Conservation (phyloP, 2,329 filamentous ascomycete genomes). For the Fonsecaea multimorphosa region DNA sequence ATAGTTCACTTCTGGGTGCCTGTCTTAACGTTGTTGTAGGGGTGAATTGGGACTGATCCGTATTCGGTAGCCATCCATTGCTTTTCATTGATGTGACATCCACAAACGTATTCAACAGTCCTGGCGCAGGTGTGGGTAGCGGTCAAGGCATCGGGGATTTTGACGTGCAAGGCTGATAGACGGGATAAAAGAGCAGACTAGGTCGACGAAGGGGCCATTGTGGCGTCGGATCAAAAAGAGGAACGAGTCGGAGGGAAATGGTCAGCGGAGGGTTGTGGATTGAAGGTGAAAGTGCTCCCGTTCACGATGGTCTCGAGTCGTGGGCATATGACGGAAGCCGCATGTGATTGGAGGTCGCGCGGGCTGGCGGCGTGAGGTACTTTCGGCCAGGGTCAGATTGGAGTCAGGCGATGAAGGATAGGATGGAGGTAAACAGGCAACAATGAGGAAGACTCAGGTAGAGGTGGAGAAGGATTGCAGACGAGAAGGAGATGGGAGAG, state of each 20-base stretch:
- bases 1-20: constrained; percentile 23
- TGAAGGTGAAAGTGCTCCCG: constrained; percentile 25
- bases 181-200: constrained; percentile 15
- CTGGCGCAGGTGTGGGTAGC: constrained; percentile 10
- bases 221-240: constrained; percentile 18
- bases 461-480: constrained; percentile 10
- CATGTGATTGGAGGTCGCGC: constrained; percentile 33
- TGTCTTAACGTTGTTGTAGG: constrained; percentile 32
- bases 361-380: constrained; percentile 11
- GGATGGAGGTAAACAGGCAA: constrained; percentile 10
- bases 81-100: constrained; percentile 26
- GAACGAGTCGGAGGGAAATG: constrained; percentile 12
- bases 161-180: constrained; percentile 11
- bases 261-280: constrained; percentile 28
- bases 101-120: constrained; percentile 10
- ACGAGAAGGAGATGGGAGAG: constrained; percentile 20
- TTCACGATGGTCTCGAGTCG: constrained; percentile 29
- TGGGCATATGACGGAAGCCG: constrained; percentile 38
- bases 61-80: constrained; percentile 38
- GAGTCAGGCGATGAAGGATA: constrained; percentile 9
- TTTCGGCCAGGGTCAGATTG: constrained; percentile 8
- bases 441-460: constrained; percentile 1
- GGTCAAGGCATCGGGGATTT: constrained; percentile 25
- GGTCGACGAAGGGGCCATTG: constrained; percentile 33
- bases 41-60: constrained; percentile 26